These are phyloP conservation scores for Lolium rigidum DNA, from an alignment of 176 grass and related monocot genomes.

Conservation along the genomic window DNA sequence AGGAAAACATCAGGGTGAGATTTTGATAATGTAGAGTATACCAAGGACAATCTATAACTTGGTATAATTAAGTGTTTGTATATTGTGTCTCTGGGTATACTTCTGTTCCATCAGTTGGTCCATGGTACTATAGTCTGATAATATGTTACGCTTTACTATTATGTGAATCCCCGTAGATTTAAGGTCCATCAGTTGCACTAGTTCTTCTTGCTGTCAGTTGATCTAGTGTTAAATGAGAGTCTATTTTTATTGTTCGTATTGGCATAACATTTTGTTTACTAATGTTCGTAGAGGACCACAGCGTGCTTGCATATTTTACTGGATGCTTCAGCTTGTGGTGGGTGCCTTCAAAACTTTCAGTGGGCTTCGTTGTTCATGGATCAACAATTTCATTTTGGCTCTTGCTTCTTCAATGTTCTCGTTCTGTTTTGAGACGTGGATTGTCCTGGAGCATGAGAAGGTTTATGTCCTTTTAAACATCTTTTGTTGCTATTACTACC, in stretches of 20 bases:
- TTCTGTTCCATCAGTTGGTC: constrained; percentile 3
- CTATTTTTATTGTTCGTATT: constrained; percentile 23
- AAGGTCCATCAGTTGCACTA: constrained; percentile 20
- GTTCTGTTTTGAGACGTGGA: constrained; percentile 90
- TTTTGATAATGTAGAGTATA: not conserved
- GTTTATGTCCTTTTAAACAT: constrained; percentile 49
- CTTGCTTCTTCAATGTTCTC: constrained; percentile 86
- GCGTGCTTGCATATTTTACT: constrained; percentile 74
- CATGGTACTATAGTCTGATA: not conserved
- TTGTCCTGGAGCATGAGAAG: constrained; percentile 92
- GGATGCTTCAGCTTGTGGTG: constrained; percentile 73
- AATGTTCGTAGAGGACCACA: constrained; percentile 66
- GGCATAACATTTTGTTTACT: constrained; percentile 26
- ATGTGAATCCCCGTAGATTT: not conserved
- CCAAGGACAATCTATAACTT: not conserved
- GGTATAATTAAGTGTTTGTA: not conserved
- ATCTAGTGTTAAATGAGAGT: not conserved
- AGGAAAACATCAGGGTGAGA: not conserved
- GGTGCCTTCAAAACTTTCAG: constrained; percentile 64
- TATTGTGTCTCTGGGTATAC: not conserved
- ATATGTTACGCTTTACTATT: constrained; percentile 14
- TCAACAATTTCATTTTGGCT: constrained; percentile 68
- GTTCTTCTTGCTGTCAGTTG: not conserved
- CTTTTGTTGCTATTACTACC: not conserved
- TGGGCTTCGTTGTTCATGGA: constrained; percentile 65